Base-by-base conservation (phyloP, 75 land plant species). In the Chamaecyparis obtusa region DNA sequence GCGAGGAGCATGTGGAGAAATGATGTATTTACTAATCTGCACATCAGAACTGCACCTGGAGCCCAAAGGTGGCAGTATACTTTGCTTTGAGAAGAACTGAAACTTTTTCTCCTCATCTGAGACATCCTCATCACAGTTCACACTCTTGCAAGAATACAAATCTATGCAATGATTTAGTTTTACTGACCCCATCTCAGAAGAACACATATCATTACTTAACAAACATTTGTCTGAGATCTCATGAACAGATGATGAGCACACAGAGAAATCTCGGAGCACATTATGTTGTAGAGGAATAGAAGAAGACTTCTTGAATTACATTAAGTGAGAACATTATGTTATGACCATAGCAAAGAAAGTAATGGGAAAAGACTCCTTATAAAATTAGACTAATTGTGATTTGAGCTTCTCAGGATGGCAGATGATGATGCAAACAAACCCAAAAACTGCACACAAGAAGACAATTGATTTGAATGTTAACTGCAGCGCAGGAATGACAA, bases 21-120 rank as follows among this genome's bases (percentile, higher is more conserved):
- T 71, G 30, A 69, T 69, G 11, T 85, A 9, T 71, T 71, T 60
- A 33, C 46, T 69, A 9, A 14, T 21, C 35, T 21, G 19, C 16
- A 5, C 36, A 44, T 64, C 44, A 15, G 77, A 41, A 37, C 9
- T 41, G 9, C 79, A 60, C 57, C 78, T 41, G 30, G 79, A 67
- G 30, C 78, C 86, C 77, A 85, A 71, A 60, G 78, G 86, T 85
- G 86, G 86, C 86, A 85, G 37, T 11, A 54, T 54, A 35, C 33
- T 83, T 54, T 35, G 85, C 60, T 83, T 83, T 27, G 36, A 83
- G 55, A 83, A 83, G 17, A 32, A 54, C 60, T 54, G 60, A 39
- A 39, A 37, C 7, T 27, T 37, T 46, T 80, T 43, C 83, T 80
- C 21, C 48, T 80, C 82, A 79, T 79, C 82, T 37, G 82, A 79